These are phyloP conservation scores for Leccinum boreale DNA, from an alignment of 768 basidiomycete genomes.

Conservation along the genomic window DNA sequence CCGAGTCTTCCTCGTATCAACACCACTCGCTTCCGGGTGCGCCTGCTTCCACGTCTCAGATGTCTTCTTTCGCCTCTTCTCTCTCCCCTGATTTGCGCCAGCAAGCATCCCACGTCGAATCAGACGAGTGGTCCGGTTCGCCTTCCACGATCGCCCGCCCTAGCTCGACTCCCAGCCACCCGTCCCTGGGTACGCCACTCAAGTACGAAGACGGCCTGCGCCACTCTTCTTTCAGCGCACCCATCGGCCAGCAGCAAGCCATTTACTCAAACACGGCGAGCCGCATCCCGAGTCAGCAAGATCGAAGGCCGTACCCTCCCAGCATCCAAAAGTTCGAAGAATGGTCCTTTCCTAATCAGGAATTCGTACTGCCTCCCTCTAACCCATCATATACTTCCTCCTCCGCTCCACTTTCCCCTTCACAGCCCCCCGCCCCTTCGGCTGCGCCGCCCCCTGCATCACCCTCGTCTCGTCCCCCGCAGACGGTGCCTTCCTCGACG, in stretches of 20 bases:
- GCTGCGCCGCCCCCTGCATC: slow-evolving; percentile 44
- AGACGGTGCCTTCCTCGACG: slow-evolving; percentile 47
- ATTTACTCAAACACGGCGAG: slow-evolving; percentile 60
- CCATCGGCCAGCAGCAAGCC: slow-evolving; percentile 50
- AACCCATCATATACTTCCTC: slow-evolving; percentile 13
- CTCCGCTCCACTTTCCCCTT: slow-evolving; percentile 41
- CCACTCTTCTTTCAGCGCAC: slow-evolving; percentile 62
- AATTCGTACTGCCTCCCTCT: slow-evolving; percentile 45
- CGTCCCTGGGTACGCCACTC: slow-evolving; percentile 45
- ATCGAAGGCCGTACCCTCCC: slow-evolving; percentile 50
- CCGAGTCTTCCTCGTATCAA: slow-evolving; percentile 45
- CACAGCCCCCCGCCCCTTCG: slow-evolving; percentile 25
- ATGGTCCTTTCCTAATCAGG: slow-evolving; percentile 64
- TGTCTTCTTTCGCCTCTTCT: slow-evolving; percentile 48
- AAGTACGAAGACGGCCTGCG: slow-evolving; percentile 73
- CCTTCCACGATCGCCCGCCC: slow-evolving; percentile 62
- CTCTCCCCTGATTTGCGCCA: slow-evolving; percentile 47
- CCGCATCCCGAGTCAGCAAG: slow-evolving; percentile 70
- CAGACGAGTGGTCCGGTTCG: slow-evolving; percentile 54
- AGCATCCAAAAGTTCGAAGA: slow-evolving; percentile 60
- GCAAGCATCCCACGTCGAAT: slow-evolving; percentile 40
- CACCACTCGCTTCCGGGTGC: slow-evolving; percentile 50
- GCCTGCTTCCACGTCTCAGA: slow-evolving; percentile 49
- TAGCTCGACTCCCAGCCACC: slow-evolving; percentile 61
- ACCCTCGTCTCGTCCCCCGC: slow-evolving; percentile 47